These are phyloP conservation scores for Colletotrichum sansevieriae DNA, from an alignment of 2,329 filamentous ascomycete species.

Conservation along the genomic window DNA sequence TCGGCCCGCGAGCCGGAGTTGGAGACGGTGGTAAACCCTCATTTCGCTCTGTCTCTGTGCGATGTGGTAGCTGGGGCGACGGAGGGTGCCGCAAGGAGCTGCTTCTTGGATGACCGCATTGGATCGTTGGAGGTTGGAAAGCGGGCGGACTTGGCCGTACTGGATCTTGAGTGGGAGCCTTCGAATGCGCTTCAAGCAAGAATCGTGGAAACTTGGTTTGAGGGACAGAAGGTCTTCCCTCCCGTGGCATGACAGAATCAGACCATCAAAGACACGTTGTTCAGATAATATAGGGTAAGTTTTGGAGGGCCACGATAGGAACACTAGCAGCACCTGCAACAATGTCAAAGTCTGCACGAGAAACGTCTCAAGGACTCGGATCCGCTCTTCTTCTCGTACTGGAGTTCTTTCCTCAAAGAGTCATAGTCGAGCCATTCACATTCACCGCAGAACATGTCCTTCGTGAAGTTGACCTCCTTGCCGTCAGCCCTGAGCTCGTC, in stretches of 20 bases:
- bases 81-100: slow-evolving; percentile 68
- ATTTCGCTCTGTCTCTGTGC: slow-evolving; percentile 66
- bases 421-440: too few relatives aligned
- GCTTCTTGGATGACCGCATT: slow-evolving; percentile 66
- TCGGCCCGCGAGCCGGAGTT: slow-evolving; percentile 57
- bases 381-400: too few relatives aligned
- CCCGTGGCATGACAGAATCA: neutral
- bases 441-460: too few relatives aligned
- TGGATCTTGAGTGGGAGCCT: slow-evolving; percentile 62
- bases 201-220: slow-evolving; percentile 67
- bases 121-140: slow-evolving; percentile 66
- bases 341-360: too few relatives aligned
- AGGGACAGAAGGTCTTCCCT: slow-evolving; percentile 58
- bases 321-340: too few relatives aligned
- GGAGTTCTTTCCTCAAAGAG: too few relatives aligned
- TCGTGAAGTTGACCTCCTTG: too few relatives aligned
- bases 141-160: slow-evolving; percentile 69
- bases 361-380: too few relatives aligned
- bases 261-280: neutral
- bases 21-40: slow-evolving; percentile 61
- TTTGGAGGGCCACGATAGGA: too few relatives aligned
- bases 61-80: slow-evolving; percentile 68
- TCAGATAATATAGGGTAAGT: too few relatives aligned
- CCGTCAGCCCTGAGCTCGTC: too few relatives aligned
- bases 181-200: slow-evolving; percentile 60